Evolutionary conservation across 306 rosid species (phyloP).

Genomic region (Astragalus membranaceus): DNA sequence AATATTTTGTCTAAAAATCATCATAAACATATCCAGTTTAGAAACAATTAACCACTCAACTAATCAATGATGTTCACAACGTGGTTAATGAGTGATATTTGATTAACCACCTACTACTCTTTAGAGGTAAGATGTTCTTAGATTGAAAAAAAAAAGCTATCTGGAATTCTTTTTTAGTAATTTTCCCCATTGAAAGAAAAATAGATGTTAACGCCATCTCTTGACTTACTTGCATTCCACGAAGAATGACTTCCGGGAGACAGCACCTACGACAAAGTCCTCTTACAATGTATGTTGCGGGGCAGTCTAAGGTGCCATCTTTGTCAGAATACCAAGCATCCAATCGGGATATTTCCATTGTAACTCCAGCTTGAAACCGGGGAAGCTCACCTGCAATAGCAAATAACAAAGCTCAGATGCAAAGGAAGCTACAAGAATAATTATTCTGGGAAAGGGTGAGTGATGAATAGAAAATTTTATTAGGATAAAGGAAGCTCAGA

Average conservation of each 20-base stretch:
- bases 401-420: too few species aligned
- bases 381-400: slow-evolving; percentile 79
- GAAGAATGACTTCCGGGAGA: slow-evolving; percentile 88
- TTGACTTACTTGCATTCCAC: slow-evolving; percentile 83
- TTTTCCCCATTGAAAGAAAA: neutral
- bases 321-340: slow-evolving; percentile 84
- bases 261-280: slow-evolving; percentile 95
- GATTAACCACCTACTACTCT: neutral
- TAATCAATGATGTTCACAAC: neutral
- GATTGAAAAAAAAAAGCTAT: neutral
- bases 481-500: neutral
- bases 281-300: slow-evolving; percentile 69
- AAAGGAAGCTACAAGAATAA: slow-evolving; percentile 7
- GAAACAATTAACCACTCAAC: slow-evolving; percentile 1
- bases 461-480: neutral
- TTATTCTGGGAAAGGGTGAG: neutral
- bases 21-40: neutral
- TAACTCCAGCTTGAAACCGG: slow-evolving; percentile 88
- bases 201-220: neutral
- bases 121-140: neutral
- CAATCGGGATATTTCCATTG: slow-evolving; percentile 81
- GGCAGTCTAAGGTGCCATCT: slow-evolving; percentile 56
- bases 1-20: neutral
- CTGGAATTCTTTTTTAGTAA: neutral
- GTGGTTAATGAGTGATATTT: neutral